A percentile compares a stretch with the other conserved stretches of the same genome.
phyloP scores from a whole-genome alignment of 2,329 filamentous ascomycete species.

The Colletotrichum gloeosporioides region DNA sequence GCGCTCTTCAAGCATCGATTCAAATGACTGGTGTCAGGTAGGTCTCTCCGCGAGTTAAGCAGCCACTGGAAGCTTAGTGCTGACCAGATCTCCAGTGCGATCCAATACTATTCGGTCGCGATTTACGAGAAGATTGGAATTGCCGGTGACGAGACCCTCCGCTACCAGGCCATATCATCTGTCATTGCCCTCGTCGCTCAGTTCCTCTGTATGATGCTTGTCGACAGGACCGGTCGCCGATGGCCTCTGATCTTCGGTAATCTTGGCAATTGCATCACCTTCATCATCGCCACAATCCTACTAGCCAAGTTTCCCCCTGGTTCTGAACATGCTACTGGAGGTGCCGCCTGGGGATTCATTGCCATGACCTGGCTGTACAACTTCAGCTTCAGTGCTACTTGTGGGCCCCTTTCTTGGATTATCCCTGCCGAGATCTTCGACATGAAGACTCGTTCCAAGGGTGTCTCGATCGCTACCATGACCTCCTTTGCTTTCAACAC shows the following conservation, averaged over 20 bases:
- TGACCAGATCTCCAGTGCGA: conserved; percentile 55
- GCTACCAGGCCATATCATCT: conserved; percentile 78
- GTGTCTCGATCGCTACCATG: conserved; percentile 78
- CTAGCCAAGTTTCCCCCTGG: conserved; percentile 64
- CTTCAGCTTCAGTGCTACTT: conserved; percentile 75
- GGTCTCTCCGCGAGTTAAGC: not conserved
- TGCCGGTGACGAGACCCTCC: conserved; percentile 65
- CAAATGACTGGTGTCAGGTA: conserved; percentile 21
- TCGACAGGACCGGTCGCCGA: conserved; percentile 74
- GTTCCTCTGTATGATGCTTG: conserved; percentile 69
- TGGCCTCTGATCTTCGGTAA: conserved; percentile 77
- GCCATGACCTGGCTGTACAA: conserved; percentile 79
- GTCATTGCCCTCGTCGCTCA: conserved; percentile 74
- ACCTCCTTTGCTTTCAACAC: conserved; percentile 77
- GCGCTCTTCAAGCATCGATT: conserved; percentile 42
- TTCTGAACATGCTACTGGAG: conserved; percentile 36
- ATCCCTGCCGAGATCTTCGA: conserved; percentile 79
- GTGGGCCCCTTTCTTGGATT: conserved; percentile 68
- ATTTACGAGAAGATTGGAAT: conserved; percentile 78
- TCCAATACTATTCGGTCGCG: conserved; percentile 75
- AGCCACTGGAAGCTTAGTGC: not conserved
- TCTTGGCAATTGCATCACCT: conserved; percentile 72
- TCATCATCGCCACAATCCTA: conserved; percentile 69
- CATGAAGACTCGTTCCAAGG: conserved; percentile 75
- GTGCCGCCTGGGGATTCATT: conserved; percentile 76